A percentile compares a stretch with the other conserved stretches of the same genome.
Evolutionary conservation across 768 basidiomycete genomes (phyloP).

Genomic region (Porphyrellus cyaneotinctus): DNA sequence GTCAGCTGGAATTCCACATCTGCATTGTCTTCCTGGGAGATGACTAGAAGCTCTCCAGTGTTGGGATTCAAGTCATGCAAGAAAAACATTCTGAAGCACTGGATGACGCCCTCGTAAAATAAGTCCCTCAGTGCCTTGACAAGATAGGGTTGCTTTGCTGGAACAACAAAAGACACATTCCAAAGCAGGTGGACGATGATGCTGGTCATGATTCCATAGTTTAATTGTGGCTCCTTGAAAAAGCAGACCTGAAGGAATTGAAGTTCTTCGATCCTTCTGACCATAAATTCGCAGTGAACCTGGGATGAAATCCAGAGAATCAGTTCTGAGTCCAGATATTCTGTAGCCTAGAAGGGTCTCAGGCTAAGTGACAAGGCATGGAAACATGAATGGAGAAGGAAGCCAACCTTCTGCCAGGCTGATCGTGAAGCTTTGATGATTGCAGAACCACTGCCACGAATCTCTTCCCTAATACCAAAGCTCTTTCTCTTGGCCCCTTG

Average conservation of each 20-base stretch:
- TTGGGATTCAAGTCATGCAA: constrained; percentile 5
- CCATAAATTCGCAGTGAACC: background rate
- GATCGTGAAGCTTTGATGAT: background rate
- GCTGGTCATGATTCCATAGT: constrained; percentile 8
- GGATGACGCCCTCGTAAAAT: background rate
- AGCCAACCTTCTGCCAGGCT: background rate
- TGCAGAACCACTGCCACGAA: background rate
- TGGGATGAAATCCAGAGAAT: constrained; percentile 7
- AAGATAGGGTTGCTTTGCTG: background rate
- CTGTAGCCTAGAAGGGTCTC: background rate
- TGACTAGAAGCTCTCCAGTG: background rate
- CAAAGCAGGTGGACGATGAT: constrained; percentile 4
- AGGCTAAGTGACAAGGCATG: background rate
- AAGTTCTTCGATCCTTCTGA: constrained; percentile 1
- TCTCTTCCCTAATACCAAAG: constrained; percentile 1
- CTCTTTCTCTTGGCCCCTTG: background rate
- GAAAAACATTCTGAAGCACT: constrained; percentile 5
- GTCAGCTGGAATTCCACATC: background rate
- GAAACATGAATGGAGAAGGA: background rate
- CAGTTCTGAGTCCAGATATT: constrained; percentile 1
- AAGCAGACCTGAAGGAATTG: background rate
- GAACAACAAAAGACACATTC: background rate
- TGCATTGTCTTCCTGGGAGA: background rate
- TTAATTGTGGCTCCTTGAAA: background rate
- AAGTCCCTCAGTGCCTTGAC: background rate